phyloP scores from a whole-genome alignment of 2,329 filamentous ascomycete genomes.

The Phyllosticta citrichinensis region DNA sequence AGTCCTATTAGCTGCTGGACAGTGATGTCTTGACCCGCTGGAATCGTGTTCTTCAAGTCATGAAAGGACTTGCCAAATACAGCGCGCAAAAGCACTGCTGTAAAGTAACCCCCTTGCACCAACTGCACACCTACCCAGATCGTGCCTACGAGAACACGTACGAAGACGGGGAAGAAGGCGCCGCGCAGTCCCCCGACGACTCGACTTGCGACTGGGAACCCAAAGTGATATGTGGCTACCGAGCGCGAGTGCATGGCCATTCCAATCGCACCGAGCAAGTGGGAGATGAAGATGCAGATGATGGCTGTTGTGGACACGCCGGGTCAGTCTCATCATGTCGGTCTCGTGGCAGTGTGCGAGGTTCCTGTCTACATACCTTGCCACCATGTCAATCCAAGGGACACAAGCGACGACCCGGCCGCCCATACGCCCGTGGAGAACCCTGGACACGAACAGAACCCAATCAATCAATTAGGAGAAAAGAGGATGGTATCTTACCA shows the following conservation, averaged over 20 bases:
- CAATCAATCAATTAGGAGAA: background rate
- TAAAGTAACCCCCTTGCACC: background rate
- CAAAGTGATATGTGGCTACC: background rate
- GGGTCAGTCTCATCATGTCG: no score
- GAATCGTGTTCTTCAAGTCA: background rate
- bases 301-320: background rate
- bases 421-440: background rate
- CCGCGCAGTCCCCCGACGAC: background rate
- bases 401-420: background rate
- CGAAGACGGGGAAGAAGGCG: background rate
- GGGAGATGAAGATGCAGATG: background rate
- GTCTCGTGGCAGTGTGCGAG: no score
- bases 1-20: background rate
- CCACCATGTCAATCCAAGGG: background rate
- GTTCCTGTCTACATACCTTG: background rate
- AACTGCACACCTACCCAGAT: background rate
- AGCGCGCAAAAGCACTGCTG: background rate
- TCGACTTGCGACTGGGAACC: background rate
- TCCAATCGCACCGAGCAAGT: background rate
- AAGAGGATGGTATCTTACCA: background rate
- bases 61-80: background rate
- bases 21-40: background rate
- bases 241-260: background rate
- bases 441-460: background rate
- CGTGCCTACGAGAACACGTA: background rate